Evolutionary conservation across 2,329 filamentous ascomycete species (phyloP), one percentile per base, ranked within the genome.

Genomic region (Colletotrichum sp.): DNA sequence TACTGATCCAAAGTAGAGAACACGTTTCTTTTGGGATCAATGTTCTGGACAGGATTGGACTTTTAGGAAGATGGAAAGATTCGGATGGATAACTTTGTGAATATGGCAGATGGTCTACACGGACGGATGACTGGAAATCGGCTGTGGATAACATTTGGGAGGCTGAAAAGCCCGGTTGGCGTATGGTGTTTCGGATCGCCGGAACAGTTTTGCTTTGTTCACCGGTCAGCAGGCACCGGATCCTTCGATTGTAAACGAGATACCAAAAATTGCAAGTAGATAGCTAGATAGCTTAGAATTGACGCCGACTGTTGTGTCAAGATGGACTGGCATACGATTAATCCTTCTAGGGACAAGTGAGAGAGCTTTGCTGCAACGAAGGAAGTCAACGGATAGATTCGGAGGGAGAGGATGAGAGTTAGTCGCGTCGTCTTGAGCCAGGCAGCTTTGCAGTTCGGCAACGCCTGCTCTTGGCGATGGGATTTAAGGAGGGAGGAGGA

Each of bases 281-380:
- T 59, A 61, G 59, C 54, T 70, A 73, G 70, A n/a, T 59, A 47
- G 59, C 54, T 65, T 8, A 65, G 59, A 69, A 72, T 58, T 6
- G 65, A 51, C 34, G 18, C 33, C 11, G 21, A 62, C 8, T 62
- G 11, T 24, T 47, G 43, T 62, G 16, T 69, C n/a, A 63, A 16
- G 21, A 15, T 24, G 4, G 36, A 62, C 36, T 36, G 24, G 13
- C n/a, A 24, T 27, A 62, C n/a, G 59, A 43, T 51, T 51, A 51
- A 21, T n/a, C 43, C 43, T 21, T 51, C 0, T 1, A 3, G 13
- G 7, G 9, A 21, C 9, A 29, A 8, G 33, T 18, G 34, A 62
- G 43, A 51, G 43, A 51, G 38, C 0, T 9, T 11, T 47, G 6
- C 38, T 47, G 38, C 18, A 47, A 12, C 38, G 9, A 47, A 47